These are phyloP conservation scores for Microthlaspi erraticum DNA, from an alignment of 345 rosid species.

Conservation along the genomic window DNA sequence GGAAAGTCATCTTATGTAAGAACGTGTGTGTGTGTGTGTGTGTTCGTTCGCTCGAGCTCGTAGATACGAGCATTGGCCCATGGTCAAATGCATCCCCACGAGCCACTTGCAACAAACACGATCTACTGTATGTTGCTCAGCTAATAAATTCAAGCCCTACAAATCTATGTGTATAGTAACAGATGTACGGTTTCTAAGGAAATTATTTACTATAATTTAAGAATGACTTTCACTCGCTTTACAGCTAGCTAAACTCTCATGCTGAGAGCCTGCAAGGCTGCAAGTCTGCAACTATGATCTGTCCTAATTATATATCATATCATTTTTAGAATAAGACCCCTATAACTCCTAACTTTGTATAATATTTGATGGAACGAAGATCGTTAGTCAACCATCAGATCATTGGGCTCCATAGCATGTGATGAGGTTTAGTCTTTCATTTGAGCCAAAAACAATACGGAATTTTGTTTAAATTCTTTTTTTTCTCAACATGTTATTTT, in stretches of 20 bases:
- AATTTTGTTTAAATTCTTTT: too few relatives aligned
- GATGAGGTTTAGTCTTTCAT: conserved; percentile 18
- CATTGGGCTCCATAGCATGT: conserved; percentile 28
- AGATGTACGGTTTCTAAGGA: conserved; percentile 7
- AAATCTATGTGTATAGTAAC: conserved; percentile 14
- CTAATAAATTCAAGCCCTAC: conserved; percentile 26
- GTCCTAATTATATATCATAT: conserved; percentile 17
- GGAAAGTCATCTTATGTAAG: too few relatives aligned
- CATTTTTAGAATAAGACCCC: conserved; percentile 16
- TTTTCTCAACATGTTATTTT: not conserved
- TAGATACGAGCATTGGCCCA: too few relatives aligned
- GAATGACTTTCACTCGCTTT: conserved; percentile 28
- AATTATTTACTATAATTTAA: not conserved
- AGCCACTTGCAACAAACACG: not conserved
- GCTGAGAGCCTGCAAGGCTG: not conserved
- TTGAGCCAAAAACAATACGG: conserved; percentile 10
- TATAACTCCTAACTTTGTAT: conserved; percentile 1
- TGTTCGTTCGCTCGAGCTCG: too few relatives aligned
- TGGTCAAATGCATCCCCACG: too few relatives aligned
- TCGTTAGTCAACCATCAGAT: conserved; percentile 19
- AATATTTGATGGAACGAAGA: conserved; percentile 1
- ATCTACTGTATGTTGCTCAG: conserved; percentile 2
- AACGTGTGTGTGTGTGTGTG: too few relatives aligned
- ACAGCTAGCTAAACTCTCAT: conserved; percentile 34
- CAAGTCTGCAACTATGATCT: conserved; percentile 13